Evolutionary conservation across 2,329 filamentous ascomycete genomes (phyloP), one percentile per base, ranked within the genome.

Genomic region (Metarhizium robertsii): DNA sequence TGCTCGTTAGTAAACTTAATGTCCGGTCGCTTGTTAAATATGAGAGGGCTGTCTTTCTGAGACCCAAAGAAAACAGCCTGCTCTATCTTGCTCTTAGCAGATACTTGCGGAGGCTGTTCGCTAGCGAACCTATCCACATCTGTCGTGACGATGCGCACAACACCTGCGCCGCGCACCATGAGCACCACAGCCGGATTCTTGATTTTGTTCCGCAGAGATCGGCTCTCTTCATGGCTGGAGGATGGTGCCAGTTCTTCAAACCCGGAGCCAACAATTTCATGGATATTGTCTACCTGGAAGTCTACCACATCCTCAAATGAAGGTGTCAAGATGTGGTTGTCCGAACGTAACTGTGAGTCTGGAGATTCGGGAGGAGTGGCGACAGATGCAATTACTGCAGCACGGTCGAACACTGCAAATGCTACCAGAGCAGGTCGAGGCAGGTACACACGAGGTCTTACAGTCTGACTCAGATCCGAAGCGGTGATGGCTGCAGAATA

Each of bases 31-130:
- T 85, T 80, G 47, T 86, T 82, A 63, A 99, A 90, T 59, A 91
- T 85, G n/a, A 99, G 73, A n/a, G 92, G 88, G 63, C 91, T 97
- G 64, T 89, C 84, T 59, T 86, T 80, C 66, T 88, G 84, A 50
- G 83, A 84, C 2, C 92, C 92, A 67, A 90, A 97, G 71, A 96
- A 97, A 1, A 97, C 88, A 2, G 92, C 92, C 72, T 99, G 92
- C 66, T 96, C 90, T 45, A 99, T 79, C 71, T 94, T 96, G 71
- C 85, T 89, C 71, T 90, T 94, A 6, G 90, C 88, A 1, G 88
- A 92, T 16, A 95, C 81, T 61, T 76, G 72, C 1, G 82, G 83
- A 4, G 81, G 76, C 53, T 73, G 71, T 53, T 80, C 79, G 58
- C 79, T 80, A 13, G 76, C 76, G 62, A 86, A 84, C 57, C 78